A percentile compares a stretch with the other conserved stretches of the same genome.
Conservation (phyloP, 768 basidiomycete species). For the Dioszegia crocea region DNA sequence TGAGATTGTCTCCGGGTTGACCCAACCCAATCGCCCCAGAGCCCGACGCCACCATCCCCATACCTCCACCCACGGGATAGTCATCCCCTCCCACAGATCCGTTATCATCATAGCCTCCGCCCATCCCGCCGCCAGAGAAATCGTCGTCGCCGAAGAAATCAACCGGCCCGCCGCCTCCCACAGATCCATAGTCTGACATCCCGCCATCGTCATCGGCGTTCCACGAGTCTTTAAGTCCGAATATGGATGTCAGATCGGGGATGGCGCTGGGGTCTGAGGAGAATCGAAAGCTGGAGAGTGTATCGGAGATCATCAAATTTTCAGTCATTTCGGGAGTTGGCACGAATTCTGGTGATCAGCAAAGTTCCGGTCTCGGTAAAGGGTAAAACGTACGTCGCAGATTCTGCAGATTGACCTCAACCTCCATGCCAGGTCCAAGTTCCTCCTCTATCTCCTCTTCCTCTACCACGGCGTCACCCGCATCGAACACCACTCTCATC, state of each 20-base stretch:
- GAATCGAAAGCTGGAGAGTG: constrained; percentile 77
- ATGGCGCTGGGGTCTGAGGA: constrained; percentile 60
- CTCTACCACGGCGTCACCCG: constrained; percentile 69
- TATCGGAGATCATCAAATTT: constrained; percentile 71
- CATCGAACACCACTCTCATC: constrained; percentile 90
- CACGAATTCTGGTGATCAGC: constrained; percentile 59
- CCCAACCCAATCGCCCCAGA: constrained; percentile 37
- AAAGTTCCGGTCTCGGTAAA: no score
- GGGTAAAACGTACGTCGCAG: constrained; percentile 43
- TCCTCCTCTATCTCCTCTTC: constrained; percentile 58
- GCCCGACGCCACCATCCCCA: constrained; percentile 49
- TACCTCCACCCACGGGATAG: constrained; percentile 27
- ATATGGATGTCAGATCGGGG: constrained; percentile 56
- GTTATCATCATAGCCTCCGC: constrained; percentile 43
- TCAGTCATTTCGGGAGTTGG: constrained; percentile 65
- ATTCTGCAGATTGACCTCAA: constrained; percentile 55
- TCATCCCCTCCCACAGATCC: constrained; percentile 51
- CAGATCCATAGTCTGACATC: constrained; percentile 10
- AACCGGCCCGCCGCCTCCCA: constrained; percentile 17
- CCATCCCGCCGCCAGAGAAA: constrained; percentile 17
- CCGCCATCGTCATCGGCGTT: constrained; percentile 28
- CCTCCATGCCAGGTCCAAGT: constrained; percentile 16
- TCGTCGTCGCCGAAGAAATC: constrained; percentile 49
- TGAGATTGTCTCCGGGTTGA: constrained; percentile 52
- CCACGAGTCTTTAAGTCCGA: constrained; percentile 30